Evolutionary conservation across 768 basidiomycete species (phyloP).

Genomic region (Boletus vermiculosoides): DNA sequence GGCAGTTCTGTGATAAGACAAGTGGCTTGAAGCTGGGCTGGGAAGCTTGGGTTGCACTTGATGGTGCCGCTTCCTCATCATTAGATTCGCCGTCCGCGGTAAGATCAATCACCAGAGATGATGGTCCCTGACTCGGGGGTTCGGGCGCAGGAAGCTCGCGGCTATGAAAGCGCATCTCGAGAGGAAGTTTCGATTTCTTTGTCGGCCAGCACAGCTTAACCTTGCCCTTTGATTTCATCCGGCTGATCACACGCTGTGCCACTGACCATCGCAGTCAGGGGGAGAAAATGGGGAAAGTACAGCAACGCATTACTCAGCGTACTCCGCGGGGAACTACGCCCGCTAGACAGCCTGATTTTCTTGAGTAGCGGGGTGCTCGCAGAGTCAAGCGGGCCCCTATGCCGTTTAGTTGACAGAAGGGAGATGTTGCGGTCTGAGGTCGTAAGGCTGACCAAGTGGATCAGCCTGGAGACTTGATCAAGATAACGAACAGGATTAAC

Average conservation of each 20-base stretch:
- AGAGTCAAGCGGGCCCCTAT: slow-evolving; percentile 1
- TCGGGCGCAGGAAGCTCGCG: slow-evolving; percentile 3
- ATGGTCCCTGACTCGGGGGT: not conserved
- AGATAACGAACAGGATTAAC: slow-evolving; percentile 14
- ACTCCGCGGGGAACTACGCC: slow-evolving; percentile 15
- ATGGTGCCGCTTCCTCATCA: not conserved
- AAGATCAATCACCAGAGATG: slow-evolving; percentile 21
- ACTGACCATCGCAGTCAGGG: slow-evolving; percentile 18
- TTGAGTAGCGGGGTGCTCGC: slow-evolving; percentile 14
- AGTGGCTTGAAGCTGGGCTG: not conserved
- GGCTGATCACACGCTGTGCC: slow-evolving; percentile 26
- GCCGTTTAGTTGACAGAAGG: slow-evolving; percentile 16
- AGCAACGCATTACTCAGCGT: slow-evolving; percentile 19
- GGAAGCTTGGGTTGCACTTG: slow-evolving; percentile 1
- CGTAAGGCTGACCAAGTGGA: slow-evolving; percentile 10
- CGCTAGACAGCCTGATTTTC: slow-evolving; percentile 20
- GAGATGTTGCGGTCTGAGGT: not conserved
- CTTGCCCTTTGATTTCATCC: slow-evolving; percentile 29
- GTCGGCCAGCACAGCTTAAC: slow-evolving; percentile 19
- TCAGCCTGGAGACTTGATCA: slow-evolving; percentile 4
- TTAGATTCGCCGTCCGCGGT: slow-evolving; percentile 14
- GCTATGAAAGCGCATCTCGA: slow-evolving; percentile 18
- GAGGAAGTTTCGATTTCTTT: slow-evolving; percentile 18
- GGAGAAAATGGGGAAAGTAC: not conserved
- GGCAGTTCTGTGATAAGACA: not conserved